A percentile compares a stretch with the other conserved stretches of the same genome.
phyloP scores from a whole-genome alignment of 1,284 basidiomycete species.

The Inonotus hispidus region DNA sequence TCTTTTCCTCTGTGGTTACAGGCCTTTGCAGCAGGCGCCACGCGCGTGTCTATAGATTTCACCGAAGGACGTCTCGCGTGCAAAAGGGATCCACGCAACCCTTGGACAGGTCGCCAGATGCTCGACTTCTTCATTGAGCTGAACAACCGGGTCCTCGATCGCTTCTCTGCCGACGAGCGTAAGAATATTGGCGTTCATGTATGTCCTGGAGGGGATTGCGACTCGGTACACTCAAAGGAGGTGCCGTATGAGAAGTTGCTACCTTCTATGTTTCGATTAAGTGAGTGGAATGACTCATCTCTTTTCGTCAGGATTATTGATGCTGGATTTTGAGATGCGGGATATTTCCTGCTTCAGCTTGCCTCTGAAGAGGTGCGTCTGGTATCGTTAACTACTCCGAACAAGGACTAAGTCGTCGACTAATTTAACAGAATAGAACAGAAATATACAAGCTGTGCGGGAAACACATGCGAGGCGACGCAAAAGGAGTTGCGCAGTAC shows the following conservation, averaged over 20 bases:
- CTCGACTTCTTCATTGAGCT: conserved; percentile 23
- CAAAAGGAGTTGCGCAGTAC: conserved; percentile 11
- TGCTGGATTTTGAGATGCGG: conserved; percentile 16
- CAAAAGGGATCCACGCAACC: conserved; percentile 21
- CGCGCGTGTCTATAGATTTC: conserved; percentile 23
- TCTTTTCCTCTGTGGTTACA: neutral
- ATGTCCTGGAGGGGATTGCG: conserved; percentile 23
- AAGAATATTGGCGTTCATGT: conserved; percentile 24
- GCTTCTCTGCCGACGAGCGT: conserved; percentile 22
- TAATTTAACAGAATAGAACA: conserved; percentile 14
- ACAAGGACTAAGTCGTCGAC: neutral
- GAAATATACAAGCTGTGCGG: conserved; percentile 15
- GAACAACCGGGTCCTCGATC: conserved; percentile 23
- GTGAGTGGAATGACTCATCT: too few species aligned
- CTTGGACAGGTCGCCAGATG: conserved; percentile 22
- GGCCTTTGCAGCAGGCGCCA: conserved; percentile 22
- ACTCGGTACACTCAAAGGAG: conserved; percentile 20
- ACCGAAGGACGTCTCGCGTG: conserved; percentile 23
- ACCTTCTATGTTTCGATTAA: conserved; percentile 18
- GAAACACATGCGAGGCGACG: neutral
- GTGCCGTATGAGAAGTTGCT: conserved; percentile 21
- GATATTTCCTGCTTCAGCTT: conserved; percentile 24
- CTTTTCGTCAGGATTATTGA: too few species aligned
- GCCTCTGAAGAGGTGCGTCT: conserved; percentile 18
- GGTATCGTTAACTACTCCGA: too few species aligned